These are phyloP conservation scores for Porphyrellus cyaneotinctus DNA, from an alignment of 768 basidiomycete genomes.

Conservation along the genomic window DNA sequence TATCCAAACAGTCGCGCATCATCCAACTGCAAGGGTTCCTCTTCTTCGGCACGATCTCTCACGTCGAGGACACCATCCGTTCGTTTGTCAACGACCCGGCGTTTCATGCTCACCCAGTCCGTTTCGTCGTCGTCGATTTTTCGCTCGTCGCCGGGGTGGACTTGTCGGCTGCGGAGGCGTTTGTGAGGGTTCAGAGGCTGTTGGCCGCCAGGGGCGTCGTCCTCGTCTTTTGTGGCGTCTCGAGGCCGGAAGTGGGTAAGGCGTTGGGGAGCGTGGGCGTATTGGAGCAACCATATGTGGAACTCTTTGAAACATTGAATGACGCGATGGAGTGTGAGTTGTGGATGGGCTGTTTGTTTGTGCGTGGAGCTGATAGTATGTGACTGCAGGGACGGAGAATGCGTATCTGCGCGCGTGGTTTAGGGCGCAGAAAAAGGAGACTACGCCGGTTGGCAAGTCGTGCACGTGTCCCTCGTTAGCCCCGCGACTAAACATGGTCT, in stretches of 20 bases:
- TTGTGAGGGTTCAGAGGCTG: conserved; percentile 84
- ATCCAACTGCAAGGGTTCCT: conserved; percentile 89
- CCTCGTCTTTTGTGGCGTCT: conserved; percentile 85
- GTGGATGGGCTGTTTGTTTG: conserved; percentile 2
- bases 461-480: neutral
- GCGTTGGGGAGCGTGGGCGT: conserved; percentile 79
- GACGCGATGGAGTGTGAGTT: conserved; percentile 89
- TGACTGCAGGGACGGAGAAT: conserved; percentile 79
- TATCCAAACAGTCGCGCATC: conserved; percentile 87
- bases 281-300: conserved; percentile 72
- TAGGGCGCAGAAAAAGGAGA: conserved; percentile 57
- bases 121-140: conserved; percentile 88
- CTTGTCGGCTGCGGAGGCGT: conserved; percentile 92
- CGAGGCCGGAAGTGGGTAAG: conserved; percentile 58
- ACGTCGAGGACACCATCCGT: conserved; percentile 85
- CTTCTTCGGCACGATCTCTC: conserved; percentile 90
- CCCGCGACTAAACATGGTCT: neutral
- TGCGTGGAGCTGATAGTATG: neutral
- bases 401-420: conserved; percentile 84
- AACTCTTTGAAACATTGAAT: conserved; percentile 76
- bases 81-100: conserved; percentile 63
- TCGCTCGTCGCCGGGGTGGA: conserved; percentile 86
- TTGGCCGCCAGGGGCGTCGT: conserved; percentile 72
- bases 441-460: conserved; percentile 40
- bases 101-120: conserved; percentile 73